Evolutionary conservation across 2,329 filamentous ascomycete species (phyloP).

Genomic region (Xylariaceae sp.): DNA sequence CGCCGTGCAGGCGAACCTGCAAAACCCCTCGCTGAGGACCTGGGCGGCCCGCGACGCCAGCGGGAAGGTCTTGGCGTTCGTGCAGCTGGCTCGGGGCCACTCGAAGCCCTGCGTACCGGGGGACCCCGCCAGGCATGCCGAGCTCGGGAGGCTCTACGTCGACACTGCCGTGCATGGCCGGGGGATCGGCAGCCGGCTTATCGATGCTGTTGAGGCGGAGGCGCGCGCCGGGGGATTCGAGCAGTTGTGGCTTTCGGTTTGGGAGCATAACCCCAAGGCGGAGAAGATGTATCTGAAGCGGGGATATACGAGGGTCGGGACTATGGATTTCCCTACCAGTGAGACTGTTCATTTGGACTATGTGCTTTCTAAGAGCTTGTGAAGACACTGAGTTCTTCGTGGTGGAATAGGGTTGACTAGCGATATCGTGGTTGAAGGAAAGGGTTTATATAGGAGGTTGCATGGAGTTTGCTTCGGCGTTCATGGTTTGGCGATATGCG

Average conservation of each 20-base stretch:
- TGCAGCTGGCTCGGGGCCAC: constrained; percentile 26
- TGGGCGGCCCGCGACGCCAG: constrained; percentile 24
- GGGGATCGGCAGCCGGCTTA: constrained; percentile 30
- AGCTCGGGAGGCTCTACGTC: constrained; percentile 31
- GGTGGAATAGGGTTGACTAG: neutral
- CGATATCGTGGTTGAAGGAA: no score
- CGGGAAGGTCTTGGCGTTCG: constrained; percentile 26
- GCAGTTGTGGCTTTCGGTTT: constrained; percentile 31
- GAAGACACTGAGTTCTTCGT: neutral
- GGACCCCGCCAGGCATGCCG: constrained; percentile 22
- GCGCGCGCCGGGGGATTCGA: constrained; percentile 29
- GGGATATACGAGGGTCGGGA: constrained; percentile 26
- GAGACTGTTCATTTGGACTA: constrained; percentile 26
- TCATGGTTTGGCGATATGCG: no score
- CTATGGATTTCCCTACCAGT: constrained; percentile 25
- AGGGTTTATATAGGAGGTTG: no score
- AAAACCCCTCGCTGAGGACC: constrained; percentile 21
- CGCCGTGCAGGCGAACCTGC: constrained; percentile 22
- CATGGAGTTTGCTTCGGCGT: no score
- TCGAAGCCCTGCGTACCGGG: constrained; percentile 24
- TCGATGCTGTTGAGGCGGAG: constrained; percentile 24
- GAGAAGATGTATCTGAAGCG: constrained; percentile 26
- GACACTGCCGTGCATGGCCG: constrained; percentile 27
- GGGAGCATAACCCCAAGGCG: constrained; percentile 26
- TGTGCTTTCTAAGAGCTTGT: constrained; percentile 26